These are phyloP conservation scores for Penicillium manginii DNA, from an alignment of 495 filamentous ascomycete species.

Conservation along the genomic window DNA sequence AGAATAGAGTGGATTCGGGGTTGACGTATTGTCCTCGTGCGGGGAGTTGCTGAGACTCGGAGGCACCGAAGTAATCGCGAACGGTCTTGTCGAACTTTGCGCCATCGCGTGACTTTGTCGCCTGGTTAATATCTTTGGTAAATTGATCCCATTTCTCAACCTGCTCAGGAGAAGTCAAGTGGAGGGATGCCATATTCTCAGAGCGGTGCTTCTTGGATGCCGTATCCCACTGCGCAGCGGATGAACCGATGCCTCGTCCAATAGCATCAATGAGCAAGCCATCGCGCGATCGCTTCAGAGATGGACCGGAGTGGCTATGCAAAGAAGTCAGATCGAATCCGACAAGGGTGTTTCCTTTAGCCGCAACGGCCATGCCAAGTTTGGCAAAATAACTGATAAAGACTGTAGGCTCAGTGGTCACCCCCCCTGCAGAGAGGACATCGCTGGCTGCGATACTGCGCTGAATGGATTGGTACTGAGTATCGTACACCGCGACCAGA, in stretches of 20 bases:
- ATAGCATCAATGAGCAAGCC: constrained; percentile 74
- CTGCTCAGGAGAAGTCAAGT: constrained; percentile 39
- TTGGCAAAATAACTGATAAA: constrained; percentile 66
- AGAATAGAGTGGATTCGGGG: constrained; percentile 49
- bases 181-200: constrained; percentile 34
- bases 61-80: constrained; percentile 34
- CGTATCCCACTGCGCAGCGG: constrained; percentile 38
- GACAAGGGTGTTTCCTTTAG: constrained; percentile 58
- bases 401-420: constrained; percentile 23
- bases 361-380: constrained; percentile 63
- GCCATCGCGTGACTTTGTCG: constrained; percentile 30
- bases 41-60: constrained; percentile 28
- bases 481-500: constrained; percentile 62
- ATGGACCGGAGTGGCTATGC: constrained; percentile 42
- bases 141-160: constrained; percentile 42
- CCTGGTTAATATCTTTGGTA: constrained; percentile 32
- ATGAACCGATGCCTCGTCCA: constrained; percentile 55
- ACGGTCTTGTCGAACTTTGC: constrained; percentile 45
- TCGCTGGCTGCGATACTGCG: constrained; percentile 53
- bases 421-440: constrained; percentile 34
- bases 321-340: constrained; percentile 68
- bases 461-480: constrained; percentile 67
- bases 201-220: constrained; percentile 41
- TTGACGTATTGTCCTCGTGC: constrained; percentile 37
- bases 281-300: constrained; percentile 63